Percentiles rank a stretch among this genome's conserved stretches.
These are phyloP conservation scores for Blepharisma stoltei DNA, from an alignment of 73 alveolate genomes.

Conservation along the genomic window DNA sequence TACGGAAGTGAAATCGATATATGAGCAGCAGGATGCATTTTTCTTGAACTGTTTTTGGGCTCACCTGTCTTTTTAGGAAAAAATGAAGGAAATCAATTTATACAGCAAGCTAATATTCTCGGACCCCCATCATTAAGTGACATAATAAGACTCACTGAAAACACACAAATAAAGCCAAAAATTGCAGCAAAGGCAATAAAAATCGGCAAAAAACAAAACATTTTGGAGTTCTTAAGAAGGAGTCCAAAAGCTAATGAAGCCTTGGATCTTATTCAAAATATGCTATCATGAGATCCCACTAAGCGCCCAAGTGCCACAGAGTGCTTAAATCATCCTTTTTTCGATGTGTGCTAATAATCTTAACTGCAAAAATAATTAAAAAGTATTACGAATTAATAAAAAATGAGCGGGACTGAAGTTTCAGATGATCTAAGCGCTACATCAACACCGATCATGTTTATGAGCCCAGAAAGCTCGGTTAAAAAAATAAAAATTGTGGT, in stretches of 20 bases:
- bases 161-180: neutral
- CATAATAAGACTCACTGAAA: slow-evolving; percentile 30
- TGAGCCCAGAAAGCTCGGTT: too few species aligned
- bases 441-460: too few species aligned
- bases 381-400: too few species aligned
- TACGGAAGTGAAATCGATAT: slow-evolving; percentile 76
- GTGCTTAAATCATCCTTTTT: slow-evolving; percentile 39
- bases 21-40: slow-evolving; percentile 89
- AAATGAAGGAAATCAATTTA: slow-evolving; percentile 67
- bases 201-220: neutral
- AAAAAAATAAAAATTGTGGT: too few species aligned
- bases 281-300: slow-evolving; percentile 38
- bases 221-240: neutral
- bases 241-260: slow-evolving; percentile 31
- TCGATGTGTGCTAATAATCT: neutral
- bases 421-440: too few species aligned
- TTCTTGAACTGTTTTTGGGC: slow-evolving; percentile 70
- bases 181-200: neutral
- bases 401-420: too few species aligned
- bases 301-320: slow-evolving; percentile 32
- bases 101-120: slow-evolving; percentile 25
- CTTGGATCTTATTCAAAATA: slow-evolving; percentile 28
- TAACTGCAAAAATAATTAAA: too few species aligned
- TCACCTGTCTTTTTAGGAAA: slow-evolving; percentile 79
- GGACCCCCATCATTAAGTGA: slow-evolving; percentile 37